These are phyloP conservation scores for Casuarina cunninghamiana DNA, from an alignment of 306 rosid genomes.

Conservation along the genomic window DNA sequence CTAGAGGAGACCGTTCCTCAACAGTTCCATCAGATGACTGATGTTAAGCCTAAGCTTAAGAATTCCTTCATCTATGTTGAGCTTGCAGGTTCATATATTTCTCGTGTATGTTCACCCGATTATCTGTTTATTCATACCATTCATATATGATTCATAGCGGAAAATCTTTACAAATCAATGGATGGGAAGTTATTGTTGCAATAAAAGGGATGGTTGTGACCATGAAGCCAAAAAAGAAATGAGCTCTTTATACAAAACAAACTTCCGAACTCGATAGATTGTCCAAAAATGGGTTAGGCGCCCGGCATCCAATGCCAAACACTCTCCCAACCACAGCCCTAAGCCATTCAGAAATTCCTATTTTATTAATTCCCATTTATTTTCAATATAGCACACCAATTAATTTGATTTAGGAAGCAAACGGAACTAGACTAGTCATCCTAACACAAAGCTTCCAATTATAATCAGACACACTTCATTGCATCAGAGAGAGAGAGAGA, in stretches of 20 bases:
- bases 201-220: neutral
- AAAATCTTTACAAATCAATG: neutral
- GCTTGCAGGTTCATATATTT: neutral
- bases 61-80: neutral
- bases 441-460: neutral
- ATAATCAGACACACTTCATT: neutral
- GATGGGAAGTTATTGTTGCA: neutral
- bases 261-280: neutral
- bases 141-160: neutral
- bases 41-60: neutral
- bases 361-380: neutral
- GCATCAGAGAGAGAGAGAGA: slow-evolving; percentile 1
- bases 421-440: neutral
- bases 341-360: neutral
- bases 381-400: neutral
- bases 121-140: neutral
- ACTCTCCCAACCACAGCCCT: neutral
- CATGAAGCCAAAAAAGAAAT: neutral
- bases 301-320: neutral
- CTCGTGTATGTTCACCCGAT: neutral
- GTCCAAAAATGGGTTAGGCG: neutral
- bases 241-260: neutral
- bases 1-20: neutral
- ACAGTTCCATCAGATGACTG: neutral
- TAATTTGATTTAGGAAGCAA: neutral